Base-by-base conservation (phyloP, 2,329 filamentous ascomycete genomes). In the Fusarium sp. region DNA sequence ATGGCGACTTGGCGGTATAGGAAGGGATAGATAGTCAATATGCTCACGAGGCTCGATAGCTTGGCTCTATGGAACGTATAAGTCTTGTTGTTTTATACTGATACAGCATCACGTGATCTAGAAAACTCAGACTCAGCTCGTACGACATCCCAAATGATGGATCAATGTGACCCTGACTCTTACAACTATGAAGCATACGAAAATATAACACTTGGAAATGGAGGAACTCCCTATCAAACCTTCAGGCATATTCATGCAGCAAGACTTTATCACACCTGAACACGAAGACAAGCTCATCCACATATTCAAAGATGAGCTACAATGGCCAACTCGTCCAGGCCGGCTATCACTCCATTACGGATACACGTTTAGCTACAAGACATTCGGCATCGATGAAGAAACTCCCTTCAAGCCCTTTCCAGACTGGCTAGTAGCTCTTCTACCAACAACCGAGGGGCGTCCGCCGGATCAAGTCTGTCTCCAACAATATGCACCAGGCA, bases 401-500 rank as follows among this genome's bases (percentile, higher is more conserved):
- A 78, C 79, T 0, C 80, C 82, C 0, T 84, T 79, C 65, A 79
- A 76, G 39, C 74, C 78, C 0, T 84, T 85, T 23, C 83, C 83
- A 0, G 74, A 72, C 1, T 85, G 82, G 82, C 74, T 85, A 1
- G 55, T 71, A 4, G 79, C 81, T 1, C 72, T 85, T 1, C 74
- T 85, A 4, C 79, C 82, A 0, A 71, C 68, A 3, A 71, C 75
- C 0, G 81, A 82, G 53, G 61, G 61, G 2, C 75, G 79, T 0
- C 76, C 75, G 0, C 82, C 83, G 0, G 83, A 85, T 47, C 84
- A 87, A 67, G 83, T 87, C 62, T 86, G 83, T 61, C 73, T 86
- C 14, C 84, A 87, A 71, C 80, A 85, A 68, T 87, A 87, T 66
- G 81, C 84, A 0, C 84, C 84, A 0, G 84, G 84, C 6, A 76